Conservation (phyloP, 2,329 filamentous ascomycete genomes). For the Exophiala spinifera region DNA sequence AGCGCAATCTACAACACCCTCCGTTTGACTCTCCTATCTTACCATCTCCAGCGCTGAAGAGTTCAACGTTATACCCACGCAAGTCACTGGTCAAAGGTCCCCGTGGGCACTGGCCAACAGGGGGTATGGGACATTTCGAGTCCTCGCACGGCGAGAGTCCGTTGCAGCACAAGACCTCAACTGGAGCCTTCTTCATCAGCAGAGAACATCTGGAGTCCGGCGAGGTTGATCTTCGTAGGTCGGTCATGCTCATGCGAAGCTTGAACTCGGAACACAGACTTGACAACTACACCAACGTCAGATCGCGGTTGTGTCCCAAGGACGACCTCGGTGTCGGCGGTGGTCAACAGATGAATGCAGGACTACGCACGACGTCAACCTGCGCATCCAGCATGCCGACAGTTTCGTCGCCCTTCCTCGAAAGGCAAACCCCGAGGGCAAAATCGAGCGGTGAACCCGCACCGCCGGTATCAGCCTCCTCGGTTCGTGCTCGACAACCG, state of each 20-base stretch:
- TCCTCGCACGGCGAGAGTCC: not conserved
- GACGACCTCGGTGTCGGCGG: not conserved
- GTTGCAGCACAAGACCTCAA: constrained; percentile 21
- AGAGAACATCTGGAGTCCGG: constrained; percentile 15
- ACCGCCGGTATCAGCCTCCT: not conserved
- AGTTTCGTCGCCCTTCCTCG: not conserved
- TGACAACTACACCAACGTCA: constrained; percentile 9
- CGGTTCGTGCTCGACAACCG: constrained; percentile 9
- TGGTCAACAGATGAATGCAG: not conserved
- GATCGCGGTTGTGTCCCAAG: not conserved
- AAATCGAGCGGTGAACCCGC: not conserved
- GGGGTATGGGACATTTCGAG: constrained; percentile 20
- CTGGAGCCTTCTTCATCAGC: constrained; percentile 7
- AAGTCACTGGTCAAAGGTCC: constrained; percentile 22
- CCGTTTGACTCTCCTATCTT: constrained; percentile 17
- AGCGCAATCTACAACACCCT: not conserved
- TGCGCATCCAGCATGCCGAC: not conserved
- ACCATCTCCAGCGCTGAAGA: constrained; percentile 17
- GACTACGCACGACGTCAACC: constrained; percentile 1
- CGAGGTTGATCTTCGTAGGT: constrained; percentile 35
- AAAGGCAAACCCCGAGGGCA: not conserved
- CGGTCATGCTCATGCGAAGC: constrained; percentile 32
- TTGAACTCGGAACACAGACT: constrained; percentile 27
- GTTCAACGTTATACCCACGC: constrained; percentile 11
- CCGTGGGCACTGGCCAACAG: constrained; percentile 25